A percentile compares a stretch with the other conserved stretches of the same genome.
These are phyloP conservation scores for Fraxinus ornus DNA, from an alignment of 305 asterid genomes.

Conservation along the genomic window DNA sequence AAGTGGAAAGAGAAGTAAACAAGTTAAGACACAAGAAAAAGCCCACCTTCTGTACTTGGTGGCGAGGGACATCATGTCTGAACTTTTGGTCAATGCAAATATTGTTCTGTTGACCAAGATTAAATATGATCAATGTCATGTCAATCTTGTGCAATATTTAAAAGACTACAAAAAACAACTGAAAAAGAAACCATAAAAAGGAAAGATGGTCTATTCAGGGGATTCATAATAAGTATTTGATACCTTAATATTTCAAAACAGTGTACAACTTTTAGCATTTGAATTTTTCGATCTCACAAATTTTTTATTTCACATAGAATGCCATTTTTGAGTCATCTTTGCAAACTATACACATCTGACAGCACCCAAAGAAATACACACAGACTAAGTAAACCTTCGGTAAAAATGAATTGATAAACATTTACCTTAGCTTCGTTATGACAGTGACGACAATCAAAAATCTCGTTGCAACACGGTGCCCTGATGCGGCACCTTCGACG, in stretches of 20 bases:
- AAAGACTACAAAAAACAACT: not conserved
- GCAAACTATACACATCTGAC: not conserved
- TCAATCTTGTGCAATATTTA: not conserved
- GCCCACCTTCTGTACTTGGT: constrained; percentile 60
- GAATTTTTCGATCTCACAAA: not conserved
- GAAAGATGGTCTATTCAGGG: not conserved
- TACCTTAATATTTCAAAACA: not conserved
- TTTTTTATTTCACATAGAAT: not conserved
- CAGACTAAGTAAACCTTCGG: not conserved
- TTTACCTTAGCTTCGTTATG: constrained; percentile 82
- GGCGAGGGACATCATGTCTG: constrained; percentile 84
- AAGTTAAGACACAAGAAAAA: not conserved
- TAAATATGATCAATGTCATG: constrained; percentile 8
- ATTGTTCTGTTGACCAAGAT: constrained; percentile 49
- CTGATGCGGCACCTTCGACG: constrained; percentile 77
- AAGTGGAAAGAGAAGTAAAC: constrained; percentile 11
- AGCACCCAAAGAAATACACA: not conserved
- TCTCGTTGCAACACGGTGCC: constrained; percentile 84
- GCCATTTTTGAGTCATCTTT: not conserved
- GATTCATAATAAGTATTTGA: not conserved
- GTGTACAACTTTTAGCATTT: not conserved
- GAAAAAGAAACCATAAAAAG: not conserved
- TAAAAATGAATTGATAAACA: constrained; percentile 2
- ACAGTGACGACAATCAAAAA: constrained; percentile 84
- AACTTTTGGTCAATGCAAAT: constrained; percentile 52